These are phyloP conservation scores for Turritis glabra DNA, from an alignment of 345 rosid genomes.

Conservation along the genomic window DNA sequence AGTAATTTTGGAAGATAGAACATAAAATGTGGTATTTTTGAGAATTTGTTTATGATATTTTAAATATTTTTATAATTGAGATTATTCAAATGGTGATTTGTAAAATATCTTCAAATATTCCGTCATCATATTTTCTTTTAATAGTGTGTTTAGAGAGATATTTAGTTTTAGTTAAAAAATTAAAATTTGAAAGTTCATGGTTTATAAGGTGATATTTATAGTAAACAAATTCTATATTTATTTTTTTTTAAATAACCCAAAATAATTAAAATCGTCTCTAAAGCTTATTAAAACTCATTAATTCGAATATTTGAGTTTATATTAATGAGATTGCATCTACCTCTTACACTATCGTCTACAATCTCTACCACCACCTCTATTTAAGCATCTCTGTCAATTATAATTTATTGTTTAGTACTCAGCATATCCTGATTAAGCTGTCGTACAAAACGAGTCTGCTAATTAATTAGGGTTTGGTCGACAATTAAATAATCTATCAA, in stretches of 20 bases:
- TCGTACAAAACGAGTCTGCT: constrained; percentile 2
- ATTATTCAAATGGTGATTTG: background rate
- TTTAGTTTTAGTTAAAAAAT: background rate
- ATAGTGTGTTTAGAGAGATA: background rate
- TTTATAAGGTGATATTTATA: background rate
- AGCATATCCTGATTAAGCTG: constrained; percentile 3
- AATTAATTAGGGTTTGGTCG: constrained; percentile 7
- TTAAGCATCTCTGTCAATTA: constrained; percentile 21
- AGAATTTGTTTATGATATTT: background rate
- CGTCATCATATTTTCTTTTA: too few relatives aligned
- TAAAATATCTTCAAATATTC: background rate
- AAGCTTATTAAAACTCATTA: background rate
- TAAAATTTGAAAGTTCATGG: background rate
- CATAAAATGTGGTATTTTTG: background rate
- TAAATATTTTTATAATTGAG: background rate
- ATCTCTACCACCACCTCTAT: background rate
- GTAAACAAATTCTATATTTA: background rate
- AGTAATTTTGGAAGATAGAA: too few relatives aligned
- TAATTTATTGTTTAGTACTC: background rate
- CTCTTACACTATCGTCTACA: background rate
- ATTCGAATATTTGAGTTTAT: background rate
- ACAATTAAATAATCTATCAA: background rate
- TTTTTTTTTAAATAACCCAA: background rate
- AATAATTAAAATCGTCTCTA: background rate
- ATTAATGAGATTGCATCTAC: background rate